Conservation (phyloP, 371 early-diverging fungal genomes). For the Mortierella sp. region DNA sequence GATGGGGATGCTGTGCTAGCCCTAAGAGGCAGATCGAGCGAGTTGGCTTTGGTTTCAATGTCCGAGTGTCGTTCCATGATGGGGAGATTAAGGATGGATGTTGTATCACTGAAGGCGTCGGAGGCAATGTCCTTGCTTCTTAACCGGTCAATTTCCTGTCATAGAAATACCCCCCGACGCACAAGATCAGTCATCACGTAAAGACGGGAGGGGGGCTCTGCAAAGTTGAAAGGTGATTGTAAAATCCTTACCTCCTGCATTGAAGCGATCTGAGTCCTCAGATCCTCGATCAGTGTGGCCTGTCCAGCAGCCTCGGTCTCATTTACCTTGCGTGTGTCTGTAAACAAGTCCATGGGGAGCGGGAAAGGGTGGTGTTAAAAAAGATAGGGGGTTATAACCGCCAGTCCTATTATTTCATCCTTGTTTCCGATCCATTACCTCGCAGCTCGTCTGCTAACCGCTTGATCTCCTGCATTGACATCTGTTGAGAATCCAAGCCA, state of each 20-base stretch:
- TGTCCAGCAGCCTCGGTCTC: constrained; percentile 17
- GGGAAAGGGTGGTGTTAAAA: background rate
- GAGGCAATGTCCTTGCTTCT: background rate
- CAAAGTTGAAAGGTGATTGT: no score
- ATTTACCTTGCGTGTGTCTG: constrained; percentile 10
- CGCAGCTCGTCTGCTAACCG: constrained; percentile 28
- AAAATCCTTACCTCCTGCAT: constrained; percentile 19
- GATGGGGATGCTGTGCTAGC: constrained; percentile 4
- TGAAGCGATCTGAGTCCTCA: constrained; percentile 11
- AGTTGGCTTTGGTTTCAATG: constrained; percentile 17
- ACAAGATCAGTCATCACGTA: no score
- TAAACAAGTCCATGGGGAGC: background rate
- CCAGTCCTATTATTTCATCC: no score
- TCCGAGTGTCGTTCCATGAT: constrained; percentile 7
- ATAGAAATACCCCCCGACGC: no score
- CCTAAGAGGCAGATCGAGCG: constrained; percentile 8
- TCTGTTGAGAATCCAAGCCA: no score
- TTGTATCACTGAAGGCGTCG: constrained; percentile 1
- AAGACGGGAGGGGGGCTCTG: background rate
- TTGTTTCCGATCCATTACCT: constrained; percentile 19
- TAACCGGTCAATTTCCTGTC: constrained; percentile 17
- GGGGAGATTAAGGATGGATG: background rate
- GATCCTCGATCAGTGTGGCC: constrained; percentile 6
- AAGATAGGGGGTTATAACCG: no score
- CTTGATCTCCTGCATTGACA: constrained; percentile 46